A percentile compares a stretch with the other conserved stretches of the same genome.
Evolutionary conservation across 2,329 filamentous ascomycete species (phyloP).

Genomic region (Niveomyces coronatus): DNA sequence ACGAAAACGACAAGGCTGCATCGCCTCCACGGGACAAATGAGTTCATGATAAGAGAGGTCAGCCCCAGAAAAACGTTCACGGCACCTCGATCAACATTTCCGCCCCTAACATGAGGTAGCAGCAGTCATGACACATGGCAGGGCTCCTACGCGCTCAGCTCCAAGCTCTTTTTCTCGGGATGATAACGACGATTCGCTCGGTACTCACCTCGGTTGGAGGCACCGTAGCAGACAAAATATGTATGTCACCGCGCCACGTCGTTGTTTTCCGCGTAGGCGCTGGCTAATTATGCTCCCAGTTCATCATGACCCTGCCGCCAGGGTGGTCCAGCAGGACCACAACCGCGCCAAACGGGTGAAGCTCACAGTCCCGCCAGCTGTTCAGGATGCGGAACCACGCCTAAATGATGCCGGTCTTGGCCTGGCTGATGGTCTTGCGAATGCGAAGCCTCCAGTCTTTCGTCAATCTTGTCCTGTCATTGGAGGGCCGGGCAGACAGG

Average conservation of each 20-base stretch:
- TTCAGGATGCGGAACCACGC: not conserved
- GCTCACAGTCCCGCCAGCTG: slow-evolving; percentile 1
- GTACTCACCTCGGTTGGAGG: slow-evolving; percentile 1
- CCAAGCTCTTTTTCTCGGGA: slow-evolving; percentile 1
- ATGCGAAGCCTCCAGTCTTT: not conserved
- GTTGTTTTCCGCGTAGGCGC: no score
- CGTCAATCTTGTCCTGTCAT: not conserved
- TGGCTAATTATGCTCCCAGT: slow-evolving; percentile 1
- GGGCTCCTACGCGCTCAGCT: not conserved
- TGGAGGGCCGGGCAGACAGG: not conserved
- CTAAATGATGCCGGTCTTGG: not conserved
- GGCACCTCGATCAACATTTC: not conserved
- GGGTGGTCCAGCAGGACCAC: not conserved
- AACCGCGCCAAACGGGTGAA: slow-evolving; percentile 3
- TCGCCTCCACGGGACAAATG: not conserved
- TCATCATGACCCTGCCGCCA: slow-evolving; percentile 1
- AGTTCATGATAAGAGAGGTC: not conserved
- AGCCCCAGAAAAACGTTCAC: not conserved
- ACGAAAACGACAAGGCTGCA: no score
- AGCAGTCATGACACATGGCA: not conserved
- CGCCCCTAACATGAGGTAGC: not conserved
- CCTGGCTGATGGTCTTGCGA: not conserved
- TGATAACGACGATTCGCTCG: slow-evolving; percentile 7
- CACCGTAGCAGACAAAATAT: slow-evolving; percentile 3
- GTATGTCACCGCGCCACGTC: not conserved